Evolutionary conservation across 1,284 basidiomycete genomes (phyloP).

Genomic region (Ceratobasidium sp.): DNA sequence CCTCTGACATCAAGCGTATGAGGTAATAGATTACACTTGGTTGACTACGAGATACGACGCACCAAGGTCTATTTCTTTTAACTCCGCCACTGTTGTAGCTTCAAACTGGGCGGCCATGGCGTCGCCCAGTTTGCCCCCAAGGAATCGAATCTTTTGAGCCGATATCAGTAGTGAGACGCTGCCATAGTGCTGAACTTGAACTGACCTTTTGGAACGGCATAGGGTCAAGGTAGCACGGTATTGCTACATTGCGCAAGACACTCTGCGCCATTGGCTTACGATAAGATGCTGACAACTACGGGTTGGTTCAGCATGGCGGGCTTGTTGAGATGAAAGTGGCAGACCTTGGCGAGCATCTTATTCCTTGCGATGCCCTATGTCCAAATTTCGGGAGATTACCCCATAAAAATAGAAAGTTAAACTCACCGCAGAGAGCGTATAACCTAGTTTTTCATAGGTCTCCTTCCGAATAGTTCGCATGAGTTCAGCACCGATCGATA

Average conservation of each 20-base stretch:
- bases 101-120: constrained; percentile 88
- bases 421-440: constrained; percentile 90
- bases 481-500: constrained; percentile 87
- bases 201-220: constrained; percentile 86
- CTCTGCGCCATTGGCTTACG: constrained; percentile 61
- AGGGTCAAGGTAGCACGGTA: constrained; percentile 79
- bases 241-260: constrained; percentile 80
- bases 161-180: not conserved
- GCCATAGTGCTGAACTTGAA: not conserved
- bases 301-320: too few relatives aligned
- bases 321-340: constrained; percentile 42
- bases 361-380: constrained; percentile 88
- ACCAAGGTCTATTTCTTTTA: constrained; percentile 63
- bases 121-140: constrained; percentile 93
- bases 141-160: constrained; percentile 79
- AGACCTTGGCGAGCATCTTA: constrained; percentile 91
- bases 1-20: constrained; percentile 58
- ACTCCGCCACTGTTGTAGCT: constrained; percentile 85
- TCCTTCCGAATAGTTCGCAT: constrained; percentile 79
- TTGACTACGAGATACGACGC: constrained; percentile 17
- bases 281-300: constrained; percentile 47
- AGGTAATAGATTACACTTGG: not conserved
- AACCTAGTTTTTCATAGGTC: constrained; percentile 78
- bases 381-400: constrained; percentile 21
- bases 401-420: constrained; percentile 3